Conservation (phyloP, 805 yeast species). For the Yamadazyma takamatsuzukensis region DNA sequence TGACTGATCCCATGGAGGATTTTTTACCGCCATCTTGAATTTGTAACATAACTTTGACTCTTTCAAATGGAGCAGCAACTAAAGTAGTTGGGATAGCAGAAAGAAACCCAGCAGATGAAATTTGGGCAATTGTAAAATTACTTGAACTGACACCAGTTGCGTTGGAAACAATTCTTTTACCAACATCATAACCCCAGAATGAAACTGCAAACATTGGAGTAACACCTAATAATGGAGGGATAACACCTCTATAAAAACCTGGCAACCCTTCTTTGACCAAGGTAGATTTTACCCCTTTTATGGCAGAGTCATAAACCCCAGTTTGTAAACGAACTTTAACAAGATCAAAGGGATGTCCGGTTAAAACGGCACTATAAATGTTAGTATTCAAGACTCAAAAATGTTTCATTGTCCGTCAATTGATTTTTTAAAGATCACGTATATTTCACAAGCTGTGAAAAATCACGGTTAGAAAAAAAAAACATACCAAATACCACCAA, state of each 20-base stretch:
- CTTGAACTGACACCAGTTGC: conserved; percentile 35
- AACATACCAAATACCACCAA: conserved; percentile 74
- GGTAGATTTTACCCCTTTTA: conserved; percentile 67
- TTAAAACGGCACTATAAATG: conserved; percentile 67
- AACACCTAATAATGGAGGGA: conserved; percentile 93
- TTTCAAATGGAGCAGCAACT: conserved; percentile 96
- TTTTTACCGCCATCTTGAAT: conserved; percentile 51
- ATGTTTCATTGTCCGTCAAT: not conserved
- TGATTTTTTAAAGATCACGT: too few species aligned
- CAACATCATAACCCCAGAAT: conserved; percentile 97
- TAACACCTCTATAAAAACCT: conserved; percentile 90
- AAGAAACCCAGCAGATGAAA: conserved; percentile 88
- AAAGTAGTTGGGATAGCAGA: conserved; percentile 93
- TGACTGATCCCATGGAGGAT: conserved; percentile 54
- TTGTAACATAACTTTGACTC: conserved; percentile 92
- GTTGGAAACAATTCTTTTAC: conserved; percentile 66
- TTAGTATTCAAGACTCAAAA: conserved; percentile 9
- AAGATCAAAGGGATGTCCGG: conserved; percentile 96
- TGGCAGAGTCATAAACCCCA: conserved; percentile 60
- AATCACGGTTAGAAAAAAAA: not conserved
- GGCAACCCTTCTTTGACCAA: conserved; percentile 67
- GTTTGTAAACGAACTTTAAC: conserved; percentile 91
- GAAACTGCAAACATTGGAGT: conserved; percentile 98
- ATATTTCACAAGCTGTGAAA: too few species aligned
- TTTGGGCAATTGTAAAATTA: conserved; percentile 60